These are phyloP conservation scores for Sordariomycetes sp. DNA, from an alignment of 2,329 filamentous ascomycete species.

Conservation along the genomic window DNA sequence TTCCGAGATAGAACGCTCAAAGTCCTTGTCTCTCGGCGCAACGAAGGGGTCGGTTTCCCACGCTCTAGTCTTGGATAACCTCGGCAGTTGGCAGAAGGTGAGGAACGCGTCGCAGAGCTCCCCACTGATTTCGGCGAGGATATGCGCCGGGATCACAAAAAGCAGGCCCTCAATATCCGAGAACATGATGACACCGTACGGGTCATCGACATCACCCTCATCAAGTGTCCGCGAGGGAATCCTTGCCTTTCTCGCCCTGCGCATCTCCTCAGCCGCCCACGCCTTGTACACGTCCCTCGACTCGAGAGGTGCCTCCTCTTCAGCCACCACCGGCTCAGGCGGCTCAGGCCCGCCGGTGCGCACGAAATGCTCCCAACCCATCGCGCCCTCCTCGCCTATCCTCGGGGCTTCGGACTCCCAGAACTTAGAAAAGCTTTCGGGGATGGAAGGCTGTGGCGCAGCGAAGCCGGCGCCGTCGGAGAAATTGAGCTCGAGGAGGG, in stretches of 20 bases:
- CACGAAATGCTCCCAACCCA: slow-evolving; percentile 54
- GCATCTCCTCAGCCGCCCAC: slow-evolving; percentile 42
- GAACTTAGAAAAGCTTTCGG: slow-evolving; percentile 49
- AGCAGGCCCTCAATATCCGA: slow-evolving; percentile 59
- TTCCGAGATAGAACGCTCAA: neutral
- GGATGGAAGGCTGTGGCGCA: neutral
- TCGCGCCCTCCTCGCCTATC: slow-evolving; percentile 59
- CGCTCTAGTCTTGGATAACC: slow-evolving; percentile 16
- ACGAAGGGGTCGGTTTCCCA: slow-evolving; percentile 40
- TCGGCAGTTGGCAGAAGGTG: slow-evolving; percentile 52
- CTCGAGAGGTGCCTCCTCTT: slow-evolving; percentile 9
- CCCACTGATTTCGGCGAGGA: slow-evolving; percentile 19
- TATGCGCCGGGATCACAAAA: slow-evolving; percentile 28
- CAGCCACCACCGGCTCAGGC: slow-evolving; percentile 21
- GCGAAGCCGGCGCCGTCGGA: slow-evolving; percentile 31
- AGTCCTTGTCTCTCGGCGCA: slow-evolving; percentile 14
- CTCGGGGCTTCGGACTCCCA: slow-evolving; percentile 79
- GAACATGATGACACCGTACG: slow-evolving; percentile 69
- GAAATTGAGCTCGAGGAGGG: slow-evolving; percentile 58
- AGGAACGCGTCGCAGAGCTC: slow-evolving; percentile 58
- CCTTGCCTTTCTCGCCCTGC: slow-evolving; percentile 29
- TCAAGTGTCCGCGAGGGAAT: slow-evolving; percentile 65
- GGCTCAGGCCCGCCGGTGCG: slow-evolving; percentile 21
- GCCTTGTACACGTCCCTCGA: slow-evolving; percentile 33
- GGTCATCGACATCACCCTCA: slow-evolving; percentile 63